Evolutionary conservation across 1,284 basidiomycete genomes (phyloP).

Genomic region (Ganoderma boninense): DNA sequence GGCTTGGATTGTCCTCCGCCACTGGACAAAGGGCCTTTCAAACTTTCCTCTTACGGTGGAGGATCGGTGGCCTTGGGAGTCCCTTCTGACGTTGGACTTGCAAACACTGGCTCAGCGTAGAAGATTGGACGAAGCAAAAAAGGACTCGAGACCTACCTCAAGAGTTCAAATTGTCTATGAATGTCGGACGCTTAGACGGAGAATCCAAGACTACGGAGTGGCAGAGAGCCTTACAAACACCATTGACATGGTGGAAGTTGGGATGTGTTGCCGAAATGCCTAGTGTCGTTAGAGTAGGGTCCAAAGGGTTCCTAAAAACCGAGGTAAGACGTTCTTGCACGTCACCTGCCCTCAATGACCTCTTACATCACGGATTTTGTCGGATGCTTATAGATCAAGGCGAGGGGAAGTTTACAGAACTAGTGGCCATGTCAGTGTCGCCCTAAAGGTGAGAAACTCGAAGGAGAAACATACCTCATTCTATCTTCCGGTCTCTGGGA

Average conservation of each 20-base stretch:
- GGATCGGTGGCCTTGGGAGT: background rate
- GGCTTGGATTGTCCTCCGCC: background rate
- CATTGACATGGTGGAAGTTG: background rate
- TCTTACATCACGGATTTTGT: background rate
- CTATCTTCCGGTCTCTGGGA: background rate
- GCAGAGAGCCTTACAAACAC: background rate
- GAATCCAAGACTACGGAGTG: background rate
- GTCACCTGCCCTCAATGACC: background rate
- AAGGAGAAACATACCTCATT: background rate
- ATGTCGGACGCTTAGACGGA: background rate
- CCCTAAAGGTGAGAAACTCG: background rate
- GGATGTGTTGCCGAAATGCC: background rate
- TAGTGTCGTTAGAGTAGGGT: background rate
- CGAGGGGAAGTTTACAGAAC: background rate
- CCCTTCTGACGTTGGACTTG: background rate
- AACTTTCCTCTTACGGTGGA: background rate
- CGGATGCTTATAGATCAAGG: background rate
- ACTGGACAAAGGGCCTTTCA: background rate
- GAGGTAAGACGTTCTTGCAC: background rate
- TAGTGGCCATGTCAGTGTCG: background rate
- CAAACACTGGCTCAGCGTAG: background rate
- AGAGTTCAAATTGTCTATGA: background rate
- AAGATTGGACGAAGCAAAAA: background rate
- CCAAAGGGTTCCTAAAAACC: background rate
- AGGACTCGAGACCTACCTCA: background rate